Evolutionary conservation across 1,284 basidiomycete species (phyloP).

Genomic region (Malassezia nana): DNA sequence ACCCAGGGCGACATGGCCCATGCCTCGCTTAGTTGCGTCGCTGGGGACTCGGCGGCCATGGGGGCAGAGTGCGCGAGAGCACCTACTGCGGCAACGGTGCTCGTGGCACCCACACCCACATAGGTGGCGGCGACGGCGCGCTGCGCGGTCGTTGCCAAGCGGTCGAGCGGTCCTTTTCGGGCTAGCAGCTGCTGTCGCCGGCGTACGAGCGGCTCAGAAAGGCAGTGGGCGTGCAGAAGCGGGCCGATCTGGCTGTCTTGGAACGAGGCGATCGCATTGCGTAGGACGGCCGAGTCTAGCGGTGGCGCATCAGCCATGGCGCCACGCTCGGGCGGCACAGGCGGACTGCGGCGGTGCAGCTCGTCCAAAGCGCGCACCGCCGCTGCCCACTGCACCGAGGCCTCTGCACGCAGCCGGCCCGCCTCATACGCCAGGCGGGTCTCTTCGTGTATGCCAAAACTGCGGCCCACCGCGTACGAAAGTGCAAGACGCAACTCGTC

Average conservation of each 20-base stretch:
- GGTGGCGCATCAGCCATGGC: constrained; percentile 7
- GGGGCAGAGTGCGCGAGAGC: constrained; percentile 8
- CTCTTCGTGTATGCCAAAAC: constrained; percentile 30
- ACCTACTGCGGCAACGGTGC: not conserved
- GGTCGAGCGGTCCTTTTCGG: constrained; percentile 26
- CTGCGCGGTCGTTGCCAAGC: constrained; percentile 23
- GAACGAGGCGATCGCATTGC: constrained; percentile 23
- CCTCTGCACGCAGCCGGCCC: constrained; percentile 23
- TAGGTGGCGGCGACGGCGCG: constrained; percentile 22
- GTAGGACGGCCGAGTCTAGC: constrained; percentile 22
- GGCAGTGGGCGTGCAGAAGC: constrained; percentile 22
- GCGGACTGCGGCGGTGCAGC: constrained; percentile 3
- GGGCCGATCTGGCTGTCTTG: constrained; percentile 20
- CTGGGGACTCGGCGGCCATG: constrained; percentile 4
- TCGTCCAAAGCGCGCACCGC: constrained; percentile 19
- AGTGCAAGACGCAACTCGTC: constrained; percentile 37
- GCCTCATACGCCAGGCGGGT: constrained; percentile 31
- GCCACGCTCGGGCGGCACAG: not conserved
- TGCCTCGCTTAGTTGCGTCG: constrained; percentile 22
- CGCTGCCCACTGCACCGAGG: constrained; percentile 12
- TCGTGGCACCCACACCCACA: constrained; percentile 14
- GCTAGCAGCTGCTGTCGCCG: constrained; percentile 30
- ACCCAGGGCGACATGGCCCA: constrained; percentile 9
- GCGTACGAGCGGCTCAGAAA: constrained; percentile 26
- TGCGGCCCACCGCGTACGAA: constrained; percentile 23